Percentiles rank a stretch among this genome's conserved stretches.
phyloP scores from a whole-genome alignment of 106 monocot species.

The Dioscorea dumetorum region DNA sequence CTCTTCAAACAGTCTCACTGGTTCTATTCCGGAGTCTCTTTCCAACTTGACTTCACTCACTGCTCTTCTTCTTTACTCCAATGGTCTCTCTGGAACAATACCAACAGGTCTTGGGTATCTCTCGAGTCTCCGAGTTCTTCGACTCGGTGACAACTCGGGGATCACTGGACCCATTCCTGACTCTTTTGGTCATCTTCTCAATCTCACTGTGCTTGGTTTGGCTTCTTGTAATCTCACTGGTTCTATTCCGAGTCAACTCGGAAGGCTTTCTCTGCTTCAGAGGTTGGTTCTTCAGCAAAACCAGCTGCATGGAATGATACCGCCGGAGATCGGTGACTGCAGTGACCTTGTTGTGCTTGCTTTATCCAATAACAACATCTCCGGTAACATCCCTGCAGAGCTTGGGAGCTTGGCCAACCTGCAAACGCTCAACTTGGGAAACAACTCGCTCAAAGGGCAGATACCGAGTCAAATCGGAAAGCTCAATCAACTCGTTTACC shows the following conservation, averaged over 20 bases:
- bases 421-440: conserved; percentile 50
- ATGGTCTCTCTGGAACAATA: conserved; percentile 63
- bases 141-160: conserved; percentile 62
- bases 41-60: conserved; percentile 33
- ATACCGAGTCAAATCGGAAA: conserved; percentile 53
- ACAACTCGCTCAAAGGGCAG: conserved; percentile 48
- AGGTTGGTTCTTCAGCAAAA: conserved; percentile 47
- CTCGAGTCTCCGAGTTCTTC: conserved; percentile 44
- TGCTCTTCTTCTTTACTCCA: conserved; percentile 57
- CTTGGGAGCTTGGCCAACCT: conserved; percentile 32
- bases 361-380: conserved; percentile 27
- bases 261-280: conserved; percentile 26
- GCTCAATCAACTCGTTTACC: conserved; percentile 46
- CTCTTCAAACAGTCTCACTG: conserved; percentile 56
- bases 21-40: conserved; percentile 50
- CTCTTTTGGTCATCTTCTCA: conserved; percentile 35
- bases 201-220: conserved; percentile 50
- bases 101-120: conserved; percentile 45
- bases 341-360: conserved; percentile 36
- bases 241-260: conserved; percentile 34
- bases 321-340: conserved; percentile 47
- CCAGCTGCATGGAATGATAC: conserved; percentile 45
- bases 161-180: conserved; percentile 58
- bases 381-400: conserved; percentile 26
- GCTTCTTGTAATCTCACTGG: conserved; percentile 68